Conservation (phyloP, 2,329 filamentous ascomycete species). For the Dissoconium aciculare region DNA sequence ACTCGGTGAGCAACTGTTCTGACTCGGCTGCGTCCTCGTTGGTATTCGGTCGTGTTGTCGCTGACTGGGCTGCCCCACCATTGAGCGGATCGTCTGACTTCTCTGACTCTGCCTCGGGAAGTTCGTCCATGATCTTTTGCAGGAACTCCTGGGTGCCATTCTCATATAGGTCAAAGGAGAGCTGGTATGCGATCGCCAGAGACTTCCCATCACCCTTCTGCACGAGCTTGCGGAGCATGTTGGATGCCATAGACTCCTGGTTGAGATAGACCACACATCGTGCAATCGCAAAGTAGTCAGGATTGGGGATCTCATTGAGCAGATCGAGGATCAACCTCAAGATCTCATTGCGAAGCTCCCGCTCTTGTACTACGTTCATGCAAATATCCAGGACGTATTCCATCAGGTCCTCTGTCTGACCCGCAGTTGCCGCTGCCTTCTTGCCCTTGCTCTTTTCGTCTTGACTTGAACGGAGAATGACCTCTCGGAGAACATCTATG, state of each 20-base stretch:
- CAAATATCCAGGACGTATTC: conserved; percentile 92
- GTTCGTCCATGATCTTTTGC: conserved; percentile 67
- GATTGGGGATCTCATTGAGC: conserved; percentile 80
- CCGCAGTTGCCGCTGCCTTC: conserved; percentile 36
- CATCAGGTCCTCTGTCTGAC: conserved; percentile 78
- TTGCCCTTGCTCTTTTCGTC: conserved; percentile 58
- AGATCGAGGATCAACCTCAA: conserved; percentile 83
- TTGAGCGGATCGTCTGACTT: conserved; percentile 27
- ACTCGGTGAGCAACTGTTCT: conserved; percentile 43
- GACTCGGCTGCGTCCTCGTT: conserved; percentile 41
- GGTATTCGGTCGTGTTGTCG: conserved; percentile 18
- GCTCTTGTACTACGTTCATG: conserved; percentile 95
- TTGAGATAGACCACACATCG: conserved; percentile 95
- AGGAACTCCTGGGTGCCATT: conserved; percentile 97
- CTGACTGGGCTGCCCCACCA: conserved; percentile 23
- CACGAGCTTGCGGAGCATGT: conserved; percentile 69
- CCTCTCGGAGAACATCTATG: conserved; percentile 67
- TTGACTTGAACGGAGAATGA: conserved; percentile 77
- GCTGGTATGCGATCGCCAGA: conserved; percentile 82
- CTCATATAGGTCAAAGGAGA: conserved; percentile 95
- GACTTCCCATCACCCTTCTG: conserved; percentile 64
- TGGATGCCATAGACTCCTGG: conserved; percentile 77
- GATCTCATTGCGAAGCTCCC: conserved; percentile 69
- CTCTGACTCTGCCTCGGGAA: conserved; percentile 45
- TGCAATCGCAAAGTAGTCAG: conserved; percentile 95